phyloP scores from a whole-genome alignment of 345 rosid genomes.

The Murraya koenigii region DNA sequence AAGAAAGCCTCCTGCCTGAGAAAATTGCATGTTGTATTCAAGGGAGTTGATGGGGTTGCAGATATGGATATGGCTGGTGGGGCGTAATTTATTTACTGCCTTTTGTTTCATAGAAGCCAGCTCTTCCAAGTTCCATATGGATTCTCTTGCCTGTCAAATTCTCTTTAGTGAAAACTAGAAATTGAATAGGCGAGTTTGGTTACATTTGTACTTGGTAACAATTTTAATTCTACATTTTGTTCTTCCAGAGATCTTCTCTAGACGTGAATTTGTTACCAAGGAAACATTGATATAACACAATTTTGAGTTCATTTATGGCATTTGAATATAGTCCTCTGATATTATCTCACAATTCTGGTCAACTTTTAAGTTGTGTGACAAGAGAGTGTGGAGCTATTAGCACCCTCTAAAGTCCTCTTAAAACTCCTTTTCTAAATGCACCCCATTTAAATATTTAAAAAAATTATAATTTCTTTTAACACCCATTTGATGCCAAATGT shows the following conservation, averaged over 20 bases:
- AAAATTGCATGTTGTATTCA: conserved; percentile 68
- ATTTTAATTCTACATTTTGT: not conserved
- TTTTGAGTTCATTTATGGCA: not conserved
- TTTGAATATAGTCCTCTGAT: not conserved
- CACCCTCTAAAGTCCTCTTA: too few relatives aligned
- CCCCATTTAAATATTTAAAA: too few relatives aligned
- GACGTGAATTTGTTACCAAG: conserved; percentile 13
- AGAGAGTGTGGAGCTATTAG: too few relatives aligned
- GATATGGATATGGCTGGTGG: conserved; percentile 89
- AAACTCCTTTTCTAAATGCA: too few relatives aligned
- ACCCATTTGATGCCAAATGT: too few relatives aligned
- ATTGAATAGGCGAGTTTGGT: not conserved
- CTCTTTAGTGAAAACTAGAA: not conserved
- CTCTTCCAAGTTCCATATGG: not conserved
- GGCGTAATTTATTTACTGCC: conserved; percentile 34
- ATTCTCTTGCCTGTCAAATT: not conserved
- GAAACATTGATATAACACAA: conserved; percentile 3
- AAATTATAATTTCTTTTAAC: too few relatives aligned
- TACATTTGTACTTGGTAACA: not conserved
- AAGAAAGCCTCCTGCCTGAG: conserved; percentile 54
- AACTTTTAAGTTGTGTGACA: not conserved
- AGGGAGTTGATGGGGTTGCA: conserved; percentile 62
- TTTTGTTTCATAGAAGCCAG: not conserved
- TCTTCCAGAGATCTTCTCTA: not conserved
- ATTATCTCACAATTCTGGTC: not conserved